A percentile compares a stretch with the other conserved stretches of the same genome.
Conservation (phyloP, 2,329 filamentous ascomycete genomes). For the Alternaria triticina region DNA sequence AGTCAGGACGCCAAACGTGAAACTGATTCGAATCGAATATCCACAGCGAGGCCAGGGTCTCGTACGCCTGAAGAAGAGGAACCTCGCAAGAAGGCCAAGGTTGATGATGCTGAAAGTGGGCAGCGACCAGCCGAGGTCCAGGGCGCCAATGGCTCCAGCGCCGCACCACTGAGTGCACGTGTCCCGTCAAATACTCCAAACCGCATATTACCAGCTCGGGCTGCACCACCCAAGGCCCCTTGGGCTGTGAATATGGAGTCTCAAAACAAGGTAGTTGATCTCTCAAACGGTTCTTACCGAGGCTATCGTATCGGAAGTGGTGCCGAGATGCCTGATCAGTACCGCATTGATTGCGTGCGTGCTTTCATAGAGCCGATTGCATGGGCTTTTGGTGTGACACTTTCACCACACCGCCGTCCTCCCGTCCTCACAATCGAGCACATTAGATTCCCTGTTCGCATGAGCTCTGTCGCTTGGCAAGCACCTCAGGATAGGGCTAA, state of each 20-base stretch:
- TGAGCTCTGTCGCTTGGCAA: slow-evolving; percentile 62
- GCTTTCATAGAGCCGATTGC: slow-evolving; percentile 64
- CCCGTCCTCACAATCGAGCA: slow-evolving; percentile 56
- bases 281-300: slow-evolving; percentile 56
- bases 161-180: slow-evolving; percentile 7
- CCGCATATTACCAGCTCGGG: slow-evolving; percentile 35
- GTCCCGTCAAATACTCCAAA: slow-evolving; percentile 24
- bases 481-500: slow-evolving; percentile 59
- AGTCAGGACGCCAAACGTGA: slow-evolving; percentile 14
- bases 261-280: slow-evolving; percentile 29
- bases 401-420: slow-evolving; percentile 55
- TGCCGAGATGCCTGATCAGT: slow-evolving; percentile 64
- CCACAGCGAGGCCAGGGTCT: slow-evolving; percentile 13
- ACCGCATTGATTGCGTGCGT: slow-evolving; percentile 62
- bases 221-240: slow-evolving; percentile 37
- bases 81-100: slow-evolving; percentile 50
- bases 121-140: slow-evolving; percentile 15
- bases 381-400: slow-evolving; percentile 64
- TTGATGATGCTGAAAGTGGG: slow-evolving; percentile 30
- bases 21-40: slow-evolving; percentile 13
- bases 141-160: slow-evolving; percentile 15
- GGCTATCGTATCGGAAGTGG: slow-evolving; percentile 65
- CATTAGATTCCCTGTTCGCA: slow-evolving; percentile 63
- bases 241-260: slow-evolving; percentile 28
- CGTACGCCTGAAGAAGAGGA: slow-evolving; percentile 27